Percentiles rank a stretch among this genome's conserved stretches.
Evolutionary conservation across 2,329 filamentous ascomycete genomes (phyloP).

Genomic region (Aspergillus pseudoterreus): DNA sequence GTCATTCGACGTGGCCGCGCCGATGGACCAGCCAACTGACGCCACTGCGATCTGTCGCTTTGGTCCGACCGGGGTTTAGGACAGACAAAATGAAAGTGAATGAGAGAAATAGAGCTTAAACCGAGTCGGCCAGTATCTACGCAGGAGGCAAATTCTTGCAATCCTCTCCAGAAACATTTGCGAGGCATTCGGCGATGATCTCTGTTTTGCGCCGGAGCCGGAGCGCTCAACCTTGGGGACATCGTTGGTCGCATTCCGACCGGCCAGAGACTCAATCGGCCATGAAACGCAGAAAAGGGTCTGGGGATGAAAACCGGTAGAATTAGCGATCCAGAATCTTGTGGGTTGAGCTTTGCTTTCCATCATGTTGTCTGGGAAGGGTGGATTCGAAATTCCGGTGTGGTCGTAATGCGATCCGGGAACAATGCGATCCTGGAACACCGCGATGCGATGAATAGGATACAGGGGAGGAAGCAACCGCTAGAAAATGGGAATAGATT

Average conservation of each 20-base stretch:
- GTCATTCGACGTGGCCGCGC: conserved; percentile 32
- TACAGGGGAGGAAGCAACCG: too few species aligned
- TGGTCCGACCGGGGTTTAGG: conserved; percentile 6
- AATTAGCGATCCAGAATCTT: not conserved
- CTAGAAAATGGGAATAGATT: not conserved
- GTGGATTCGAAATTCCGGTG: not conserved
- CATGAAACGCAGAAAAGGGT: not conserved
- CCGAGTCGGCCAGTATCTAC: not conserved
- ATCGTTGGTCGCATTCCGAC: conserved; percentile 6
- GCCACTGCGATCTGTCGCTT: conserved; percentile 11
- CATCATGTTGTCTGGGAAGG: not conserved
- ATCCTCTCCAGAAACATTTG: not conserved
- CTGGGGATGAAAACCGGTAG: not conserved
- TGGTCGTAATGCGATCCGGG: conserved; percentile 4
- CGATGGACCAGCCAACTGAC: conserved; percentile 21
- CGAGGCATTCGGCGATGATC: not conserved
- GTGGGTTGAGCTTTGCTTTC: conserved; percentile 1
- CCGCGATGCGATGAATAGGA: conserved; percentile 4
- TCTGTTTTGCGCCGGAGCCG: conserved; percentile 4
- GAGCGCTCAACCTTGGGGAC: not conserved
- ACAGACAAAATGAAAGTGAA: not conserved
- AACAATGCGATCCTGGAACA: conserved; percentile 1
- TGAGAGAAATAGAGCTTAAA: not conserved
- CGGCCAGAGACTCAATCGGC: conserved; percentile 2
- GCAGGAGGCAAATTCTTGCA: not conserved